Base-by-base conservation (phyloP, 495 filamentous ascomycete genomes). In the Podospora pseudopauciseta region DNA sequence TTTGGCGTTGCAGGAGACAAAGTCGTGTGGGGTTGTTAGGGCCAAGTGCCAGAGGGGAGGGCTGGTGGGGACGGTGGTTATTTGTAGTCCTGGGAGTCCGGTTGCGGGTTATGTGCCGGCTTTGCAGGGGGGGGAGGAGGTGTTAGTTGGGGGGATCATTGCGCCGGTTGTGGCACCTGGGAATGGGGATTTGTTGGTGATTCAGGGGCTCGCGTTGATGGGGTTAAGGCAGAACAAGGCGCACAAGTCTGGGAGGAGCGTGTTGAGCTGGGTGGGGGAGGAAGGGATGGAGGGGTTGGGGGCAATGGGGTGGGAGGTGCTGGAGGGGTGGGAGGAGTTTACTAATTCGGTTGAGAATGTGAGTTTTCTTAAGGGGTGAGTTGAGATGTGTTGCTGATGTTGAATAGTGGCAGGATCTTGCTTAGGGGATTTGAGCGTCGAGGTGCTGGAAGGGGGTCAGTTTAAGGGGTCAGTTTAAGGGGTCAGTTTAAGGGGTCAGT, bases 211-310 rank as follows among this genome's bases (percentile, higher is more conserved):
- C 68, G 89, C 93, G 13, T 78, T 96, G 65, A 83, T 96, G 74
- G 93, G 90, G 3, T 89, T 96, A 73, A 86, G 89, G 68, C 91
- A 95, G 80, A 89, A 92, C 74, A 94, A 93, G 72, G 86, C 87
- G 71, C 86, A 92, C 68, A 90, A 89, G 67, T 86, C 89, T 60
- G 84, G 85, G 64, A 86, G 87, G 54, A 89, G 91, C 60, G 77
- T 93, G 13, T 76, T 95, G 69, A 92, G 92, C 74, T 92, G 90
- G 84, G 91, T 92, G 80, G 84, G 85, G 20, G 90, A 93, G 64
- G 89, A 89, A 60, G 86, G 87, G 62, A 85, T 87, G 67, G 92
- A 93, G 71, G 87, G 86, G 65, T 76, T 95, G 56, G 82, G 86
- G 23, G 87, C 86, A 0, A 91, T 95, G 86, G 91, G 92, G 5